A percentile compares a stretch with the other conserved stretches of the same genome.
Conservation (phyloP, 2,329 filamentous ascomycete genomes). For the Ascochyta rabiei region DNA sequence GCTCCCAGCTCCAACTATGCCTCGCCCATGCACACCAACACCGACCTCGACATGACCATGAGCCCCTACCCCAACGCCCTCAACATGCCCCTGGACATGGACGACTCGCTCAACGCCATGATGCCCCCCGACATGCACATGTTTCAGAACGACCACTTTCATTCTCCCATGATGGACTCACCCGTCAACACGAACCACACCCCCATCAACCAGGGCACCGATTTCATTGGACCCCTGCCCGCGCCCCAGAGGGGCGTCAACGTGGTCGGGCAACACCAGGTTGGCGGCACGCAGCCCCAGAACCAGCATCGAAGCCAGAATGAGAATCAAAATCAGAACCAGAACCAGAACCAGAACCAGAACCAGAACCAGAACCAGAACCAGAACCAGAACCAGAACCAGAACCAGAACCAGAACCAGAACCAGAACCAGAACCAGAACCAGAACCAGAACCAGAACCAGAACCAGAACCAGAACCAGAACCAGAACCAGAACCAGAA, state of each 20-base stretch:
- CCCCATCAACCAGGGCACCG: conserved; percentile 18
- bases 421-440: not conserved
- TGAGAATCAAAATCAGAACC: conserved; percentile 31
- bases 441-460: no score
- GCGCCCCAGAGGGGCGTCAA: conserved; percentile 38
- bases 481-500: conserved; percentile 33
- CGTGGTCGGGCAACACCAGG: conserved; percentile 11
- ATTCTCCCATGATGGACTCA: conserved; percentile 49
- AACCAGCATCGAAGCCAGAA: not conserved
- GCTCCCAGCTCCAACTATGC: conserved; percentile 50
- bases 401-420: not conserved
- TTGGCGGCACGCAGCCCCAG: not conserved
- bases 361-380: not conserved
- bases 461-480: no score
- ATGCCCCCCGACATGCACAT: conserved; percentile 47
- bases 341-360: not conserved
- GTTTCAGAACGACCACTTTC: conserved; percentile 50
- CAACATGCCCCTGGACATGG: conserved; percentile 53
- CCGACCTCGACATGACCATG: conserved; percentile 52
- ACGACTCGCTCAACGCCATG: conserved; percentile 46
- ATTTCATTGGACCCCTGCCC: conserved; percentile 42
- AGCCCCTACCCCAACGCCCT: conserved; percentile 51
- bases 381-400: not conserved
- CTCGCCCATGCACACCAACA: conserved; percentile 50
- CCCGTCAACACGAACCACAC: conserved; percentile 40